Percentiles rank a stretch among this genome's conserved stretches.
phyloP scores from a whole-genome alignment of 805 yeast genomes.

The Dipodascopsis uninucleata region DNA sequence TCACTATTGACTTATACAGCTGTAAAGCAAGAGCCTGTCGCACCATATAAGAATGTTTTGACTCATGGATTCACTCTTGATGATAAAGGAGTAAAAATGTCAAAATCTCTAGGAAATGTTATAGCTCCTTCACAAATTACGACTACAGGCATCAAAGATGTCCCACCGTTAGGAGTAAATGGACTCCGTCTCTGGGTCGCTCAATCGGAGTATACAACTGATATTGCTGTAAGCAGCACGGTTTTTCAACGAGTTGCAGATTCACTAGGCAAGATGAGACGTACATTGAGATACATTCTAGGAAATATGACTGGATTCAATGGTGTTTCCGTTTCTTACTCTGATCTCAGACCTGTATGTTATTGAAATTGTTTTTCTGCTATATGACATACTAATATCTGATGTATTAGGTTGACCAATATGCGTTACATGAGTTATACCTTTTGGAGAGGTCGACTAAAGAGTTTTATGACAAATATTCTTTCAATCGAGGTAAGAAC shows the following conservation, averaged over 20 bases:
- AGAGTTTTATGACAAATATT: slow-evolving; percentile 51
- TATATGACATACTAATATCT: not conserved
- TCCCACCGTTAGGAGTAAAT: slow-evolving; percentile 76
- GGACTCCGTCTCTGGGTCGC: slow-evolving; percentile 91
- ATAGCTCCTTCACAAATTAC: slow-evolving; percentile 67
- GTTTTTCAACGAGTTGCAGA: slow-evolving; percentile 75
- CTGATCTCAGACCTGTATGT: slow-evolving; percentile 30
- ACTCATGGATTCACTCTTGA: slow-evolving; percentile 95
- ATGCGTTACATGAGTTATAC: slow-evolving; percentile 53
- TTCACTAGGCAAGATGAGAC: slow-evolving; percentile 72
- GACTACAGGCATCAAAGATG: slow-evolving; percentile 49
- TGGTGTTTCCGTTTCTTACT: slow-evolving; percentile 36
- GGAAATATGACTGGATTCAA: slow-evolving; percentile 62
- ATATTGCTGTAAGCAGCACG: slow-evolving; percentile 68
- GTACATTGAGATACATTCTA: slow-evolving; percentile 73
- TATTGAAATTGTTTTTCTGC: not conserved
- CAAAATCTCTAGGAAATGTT: slow-evolving; percentile 85
- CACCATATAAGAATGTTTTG: slow-evolving; percentile 72
- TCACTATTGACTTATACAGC: slow-evolving; percentile 78
- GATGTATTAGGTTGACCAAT: slow-evolving; percentile 47
- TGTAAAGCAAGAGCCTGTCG: slow-evolving; percentile 35
- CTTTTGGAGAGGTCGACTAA: slow-evolving; percentile 44
- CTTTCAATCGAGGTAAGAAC: slow-evolving; percentile 53
- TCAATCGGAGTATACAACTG: slow-evolving; percentile 78
- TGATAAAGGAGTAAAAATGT: slow-evolving; percentile 83